phyloP scores from a whole-genome alignment of 2,329 filamentous ascomycete species.

The Cercospora beticola region DNA sequence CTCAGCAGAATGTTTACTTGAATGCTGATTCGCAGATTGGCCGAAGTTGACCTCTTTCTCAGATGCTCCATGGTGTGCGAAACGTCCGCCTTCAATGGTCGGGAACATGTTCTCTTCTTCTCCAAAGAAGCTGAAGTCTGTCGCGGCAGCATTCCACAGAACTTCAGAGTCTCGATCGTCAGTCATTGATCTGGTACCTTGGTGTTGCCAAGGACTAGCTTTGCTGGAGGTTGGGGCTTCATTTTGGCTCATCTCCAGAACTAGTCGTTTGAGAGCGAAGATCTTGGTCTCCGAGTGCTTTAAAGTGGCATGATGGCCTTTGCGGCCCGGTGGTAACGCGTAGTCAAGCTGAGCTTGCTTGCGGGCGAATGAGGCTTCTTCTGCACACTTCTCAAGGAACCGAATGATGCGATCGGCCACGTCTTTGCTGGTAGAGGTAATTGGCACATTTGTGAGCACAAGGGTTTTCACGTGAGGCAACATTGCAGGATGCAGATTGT shows the following conservation, averaged over 20 bases:
- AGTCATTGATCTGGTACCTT: constrained; percentile 55
- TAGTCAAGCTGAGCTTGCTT: constrained; percentile 58
- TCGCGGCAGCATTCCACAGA: constrained; percentile 58
- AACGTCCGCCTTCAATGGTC: constrained; percentile 29
- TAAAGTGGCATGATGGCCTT: constrained; percentile 49
- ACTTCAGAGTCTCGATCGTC: constrained; percentile 60
- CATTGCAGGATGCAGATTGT: constrained; percentile 54
- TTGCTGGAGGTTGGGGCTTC: constrained; percentile 28
- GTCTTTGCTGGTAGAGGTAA: constrained; percentile 35
- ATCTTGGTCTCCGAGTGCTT: constrained; percentile 41
- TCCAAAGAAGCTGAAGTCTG: constrained; percentile 58
- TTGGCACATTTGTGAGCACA: constrained; percentile 57
- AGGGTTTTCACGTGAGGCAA: constrained; percentile 56
- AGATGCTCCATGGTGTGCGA: constrained; percentile 16
- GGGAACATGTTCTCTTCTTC: constrained; percentile 50
- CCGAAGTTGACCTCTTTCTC: constrained; percentile 32
- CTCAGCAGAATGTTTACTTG: not conserved
- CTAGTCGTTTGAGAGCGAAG: constrained; percentile 57
- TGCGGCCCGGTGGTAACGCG: constrained; percentile 57
- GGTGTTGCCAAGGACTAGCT: constrained; percentile 48
- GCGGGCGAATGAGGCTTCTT: constrained; percentile 54
- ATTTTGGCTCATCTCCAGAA: constrained; percentile 54
- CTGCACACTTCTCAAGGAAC: constrained; percentile 58
- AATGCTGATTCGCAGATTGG: not conserved
- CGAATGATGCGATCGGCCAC: constrained; percentile 50